A percentile compares a stretch with the other conserved stretches of the same genome.
Conservation (phyloP, 1,284 basidiomycete genomes). For the Phylloporus sp. region DNA sequence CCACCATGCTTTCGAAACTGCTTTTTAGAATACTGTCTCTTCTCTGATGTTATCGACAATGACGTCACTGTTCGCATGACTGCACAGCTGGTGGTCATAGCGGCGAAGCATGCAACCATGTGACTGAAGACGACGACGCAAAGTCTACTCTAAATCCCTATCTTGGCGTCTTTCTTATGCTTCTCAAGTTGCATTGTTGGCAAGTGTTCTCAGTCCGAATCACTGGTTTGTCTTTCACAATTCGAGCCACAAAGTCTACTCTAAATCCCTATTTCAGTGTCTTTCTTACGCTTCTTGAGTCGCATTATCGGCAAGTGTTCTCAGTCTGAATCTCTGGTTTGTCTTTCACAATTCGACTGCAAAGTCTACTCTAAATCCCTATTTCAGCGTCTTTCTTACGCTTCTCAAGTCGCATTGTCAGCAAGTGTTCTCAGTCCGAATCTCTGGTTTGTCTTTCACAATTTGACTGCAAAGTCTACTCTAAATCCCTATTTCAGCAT, state of each 20-base stretch:
- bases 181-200: slow-evolving; percentile 81
- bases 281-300: slow-evolving; percentile 88
- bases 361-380: slow-evolving; percentile 79
- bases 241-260: slow-evolving; percentile 65
- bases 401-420: slow-evolving; percentile 84
- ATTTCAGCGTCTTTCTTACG: slow-evolving; percentile 86
- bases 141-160: slow-evolving; percentile 77
- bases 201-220: slow-evolving; percentile 69
- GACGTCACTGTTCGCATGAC: too few relatives aligned
- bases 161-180: slow-evolving; percentile 83
- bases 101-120: too few relatives aligned
- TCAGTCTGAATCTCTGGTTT: slow-evolving; percentile 70
- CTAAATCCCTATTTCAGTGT: slow-evolving; percentile 90
- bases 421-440: slow-evolving; percentile 70
- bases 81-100: too few relatives aligned
- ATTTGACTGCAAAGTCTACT: slow-evolving; percentile 67
- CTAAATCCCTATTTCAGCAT: slow-evolving; percentile 90
- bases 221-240: slow-evolving; percentile 73
- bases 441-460: slow-evolving; percentile 74
- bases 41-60: too few relatives aligned
- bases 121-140: too few relatives aligned
- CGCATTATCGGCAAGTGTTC: slow-evolving; percentile 77
- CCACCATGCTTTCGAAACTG: too few relatives aligned
- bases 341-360: slow-evolving; percentile 73
- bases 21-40: too few relatives aligned